A percentile compares a stretch with the other conserved stretches of the same genome.
phyloP scores from a whole-genome alignment of 345 rosid genomes.

The Trapa bicornis region DNA sequence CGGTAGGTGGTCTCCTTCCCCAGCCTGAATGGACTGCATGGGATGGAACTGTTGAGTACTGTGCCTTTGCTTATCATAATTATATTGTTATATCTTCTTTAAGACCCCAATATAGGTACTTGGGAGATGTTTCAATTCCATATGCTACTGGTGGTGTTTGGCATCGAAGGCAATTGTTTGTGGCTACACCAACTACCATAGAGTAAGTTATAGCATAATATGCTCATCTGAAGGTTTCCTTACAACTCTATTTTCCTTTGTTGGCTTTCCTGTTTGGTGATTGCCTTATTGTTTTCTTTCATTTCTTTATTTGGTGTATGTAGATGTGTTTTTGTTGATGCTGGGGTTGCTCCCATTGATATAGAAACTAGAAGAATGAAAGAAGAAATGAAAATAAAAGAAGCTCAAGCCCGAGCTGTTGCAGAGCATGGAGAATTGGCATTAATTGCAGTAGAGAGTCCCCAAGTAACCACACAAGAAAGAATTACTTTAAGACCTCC shows the following conservation, averaged over 20 bases:
- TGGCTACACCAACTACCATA: conserved; percentile 90
- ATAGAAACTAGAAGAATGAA: conserved; percentile 77
- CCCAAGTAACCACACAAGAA: conserved; percentile 53
- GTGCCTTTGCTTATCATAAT: conserved; percentile 90
- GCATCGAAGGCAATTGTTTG: conserved; percentile 95
- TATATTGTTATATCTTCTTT: conserved; percentile 85
- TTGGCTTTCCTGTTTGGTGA: not conserved
- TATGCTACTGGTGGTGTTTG: conserved; percentile 96
- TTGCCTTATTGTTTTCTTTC: not conserved
- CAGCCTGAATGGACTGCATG: conserved; percentile 99
- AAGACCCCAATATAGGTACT: conserved; percentile 91
- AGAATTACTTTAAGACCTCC: conserved; percentile 74
- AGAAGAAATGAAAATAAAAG: conserved; percentile 83
- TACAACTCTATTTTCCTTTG: not conserved
- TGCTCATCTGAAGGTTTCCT: not conserved
- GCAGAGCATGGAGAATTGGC: conserved; percentile 96
- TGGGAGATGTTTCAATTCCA: conserved; percentile 94
- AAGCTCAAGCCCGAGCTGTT: conserved; percentile 82
- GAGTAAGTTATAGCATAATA: conserved; percentile 48
- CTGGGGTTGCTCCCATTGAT: conserved; percentile 87
- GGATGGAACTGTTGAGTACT: conserved; percentile 98
- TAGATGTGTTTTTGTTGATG: conserved; percentile 96
- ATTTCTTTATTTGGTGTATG: not conserved
- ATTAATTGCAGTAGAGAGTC: conserved; percentile 65
- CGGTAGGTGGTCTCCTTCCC: conserved; percentile 91